Base-by-base conservation (phyloP, 768 basidiomycete genomes). In the Agrocybe praecox region DNA sequence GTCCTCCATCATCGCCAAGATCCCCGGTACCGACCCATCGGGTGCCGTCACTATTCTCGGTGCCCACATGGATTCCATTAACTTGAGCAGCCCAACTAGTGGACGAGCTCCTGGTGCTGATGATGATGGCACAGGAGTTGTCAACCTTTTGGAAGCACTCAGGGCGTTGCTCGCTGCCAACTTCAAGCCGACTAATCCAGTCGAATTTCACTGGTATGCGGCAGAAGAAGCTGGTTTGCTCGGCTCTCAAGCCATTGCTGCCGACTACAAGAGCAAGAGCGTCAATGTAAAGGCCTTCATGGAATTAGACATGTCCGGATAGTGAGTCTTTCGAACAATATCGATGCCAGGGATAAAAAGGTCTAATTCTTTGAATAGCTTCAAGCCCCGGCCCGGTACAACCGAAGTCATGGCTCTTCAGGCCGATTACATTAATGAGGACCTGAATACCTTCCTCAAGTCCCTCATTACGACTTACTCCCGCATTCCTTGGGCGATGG, bases 181-280 rank as follows among this genome's bases (percentile, higher is more conserved):
- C 3, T 80, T 76, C 65, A 65, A 59, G 42, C 78, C 79, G 1
- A 66, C 70, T 14, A 71, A 67, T 8, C 73, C 78, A 2, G 72
- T 81, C 33, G 78, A 80, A 59, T 80, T 80, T 68, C 78, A 80
- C 56, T 80, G 76, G 75, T 81, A 79, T 61, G 69, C 77, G 29
- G 78, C 71, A 22, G 78, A 80, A 58, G 78, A 79, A 53, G 77
- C 66, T 44, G 80, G 79, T 15, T 69, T 78, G 4, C 67, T 79
- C 8, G 84, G 84, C 19, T 80, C 80, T 34, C 81, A 83, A 58
- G 84, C 82, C 7, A 74, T 87, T 55, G 83, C 80, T 4, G 74
- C 75, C 26, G 69, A 66, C 23, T 85, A 85, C 69, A 79, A 79
- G 63, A 74, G 68, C 46, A 62, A 72, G 17, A 78, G 76, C 4